phyloP scores from a whole-genome alignment of 2,329 filamentous ascomycete genomes.

The Fusarium albidum region DNA sequence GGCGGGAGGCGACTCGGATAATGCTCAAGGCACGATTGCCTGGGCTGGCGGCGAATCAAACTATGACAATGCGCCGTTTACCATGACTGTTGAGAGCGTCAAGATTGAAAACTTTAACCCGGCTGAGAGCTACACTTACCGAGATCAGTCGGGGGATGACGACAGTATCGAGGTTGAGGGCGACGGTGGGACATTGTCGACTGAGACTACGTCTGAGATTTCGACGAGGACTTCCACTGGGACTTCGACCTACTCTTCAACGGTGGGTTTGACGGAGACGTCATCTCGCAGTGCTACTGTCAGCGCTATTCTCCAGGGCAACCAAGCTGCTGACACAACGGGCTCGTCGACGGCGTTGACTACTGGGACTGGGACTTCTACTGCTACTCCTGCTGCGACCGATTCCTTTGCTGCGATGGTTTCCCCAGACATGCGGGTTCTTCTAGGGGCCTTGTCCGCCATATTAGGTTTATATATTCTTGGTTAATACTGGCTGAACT shows the following conservation, averaged over 20 bases:
- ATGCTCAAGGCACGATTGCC: conserved; percentile 66
- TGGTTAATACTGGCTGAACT: too few species aligned
- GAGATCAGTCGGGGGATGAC: conserved; percentile 36
- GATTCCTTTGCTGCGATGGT: too few species aligned
- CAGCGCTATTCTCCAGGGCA: conserved; percentile 18
- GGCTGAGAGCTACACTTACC: conserved; percentile 44
- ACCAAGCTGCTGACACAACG: conserved; percentile 8
- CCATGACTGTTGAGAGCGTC: conserved; percentile 61
- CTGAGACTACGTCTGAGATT: neutral
- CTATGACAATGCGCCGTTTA: conserved; percentile 58
- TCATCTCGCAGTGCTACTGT: conserved; percentile 9
- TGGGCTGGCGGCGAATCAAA: conserved; percentile 70
- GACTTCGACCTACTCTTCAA: neutral
- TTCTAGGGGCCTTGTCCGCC: too few species aligned
- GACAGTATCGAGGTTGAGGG: conserved; percentile 36
- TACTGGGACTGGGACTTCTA: too few species aligned
- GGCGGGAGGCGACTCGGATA: conserved; percentile 50
- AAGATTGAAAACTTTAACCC: conserved; percentile 54
- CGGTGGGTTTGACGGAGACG: conserved; percentile 9
- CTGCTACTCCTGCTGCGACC: too few species aligned
- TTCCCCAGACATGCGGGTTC: too few species aligned
- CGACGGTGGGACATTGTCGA: conserved; percentile 12
- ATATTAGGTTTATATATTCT: too few species aligned
- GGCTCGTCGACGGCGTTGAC: neutral
- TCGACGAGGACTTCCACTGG: neutral